Conservation (phyloP, 768 basidiomycete genomes). For the Lentinus tigrinus region DNA sequence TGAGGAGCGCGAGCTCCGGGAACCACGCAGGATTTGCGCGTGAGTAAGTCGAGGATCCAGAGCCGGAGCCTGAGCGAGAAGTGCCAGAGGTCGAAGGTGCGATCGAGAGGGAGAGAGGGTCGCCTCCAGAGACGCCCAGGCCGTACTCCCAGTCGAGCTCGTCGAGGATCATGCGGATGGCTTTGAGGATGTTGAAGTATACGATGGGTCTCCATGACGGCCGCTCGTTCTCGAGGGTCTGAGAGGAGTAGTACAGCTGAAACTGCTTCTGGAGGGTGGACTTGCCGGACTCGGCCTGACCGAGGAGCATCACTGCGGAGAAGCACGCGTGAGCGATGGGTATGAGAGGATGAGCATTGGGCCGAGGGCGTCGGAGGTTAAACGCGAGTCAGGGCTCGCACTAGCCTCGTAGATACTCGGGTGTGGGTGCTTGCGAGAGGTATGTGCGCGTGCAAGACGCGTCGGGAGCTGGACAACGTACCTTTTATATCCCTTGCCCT, state of each 20-base stretch:
- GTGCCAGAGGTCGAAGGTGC: slow-evolving; percentile 18
- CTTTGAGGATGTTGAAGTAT: slow-evolving; percentile 60
- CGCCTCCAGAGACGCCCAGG: slow-evolving; percentile 22
- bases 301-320: slow-evolving; percentile 30
- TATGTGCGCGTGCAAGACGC: neutral
- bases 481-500: slow-evolving; percentile 27
- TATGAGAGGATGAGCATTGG: neutral
- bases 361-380: too few relatives aligned
- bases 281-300: slow-evolving; percentile 53
- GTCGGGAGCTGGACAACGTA: slow-evolving; percentile 7
- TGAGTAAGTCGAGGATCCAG: slow-evolving; percentile 25
- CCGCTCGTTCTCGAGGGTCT: slow-evolving; percentile 37
- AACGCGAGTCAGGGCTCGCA: too few relatives aligned
- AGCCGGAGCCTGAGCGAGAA: slow-evolving; percentile 22
- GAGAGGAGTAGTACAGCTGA: slow-evolving; percentile 71
- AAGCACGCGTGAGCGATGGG: neutral
- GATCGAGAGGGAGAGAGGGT: slow-evolving; percentile 8
- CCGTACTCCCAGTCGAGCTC: slow-evolving; percentile 63
- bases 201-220: slow-evolving; percentile 45
- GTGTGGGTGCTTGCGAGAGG: too few relatives aligned
- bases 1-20: slow-evolving; percentile 50
- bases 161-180: slow-evolving; percentile 69
- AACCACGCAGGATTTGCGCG: slow-evolving; percentile 31
- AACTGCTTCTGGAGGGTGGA: slow-evolving; percentile 86
- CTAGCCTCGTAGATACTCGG: too few relatives aligned